Conservation (phyloP, 2,329 filamentous ascomycete species). For the Trichoderma arundinaceum region DNA sequence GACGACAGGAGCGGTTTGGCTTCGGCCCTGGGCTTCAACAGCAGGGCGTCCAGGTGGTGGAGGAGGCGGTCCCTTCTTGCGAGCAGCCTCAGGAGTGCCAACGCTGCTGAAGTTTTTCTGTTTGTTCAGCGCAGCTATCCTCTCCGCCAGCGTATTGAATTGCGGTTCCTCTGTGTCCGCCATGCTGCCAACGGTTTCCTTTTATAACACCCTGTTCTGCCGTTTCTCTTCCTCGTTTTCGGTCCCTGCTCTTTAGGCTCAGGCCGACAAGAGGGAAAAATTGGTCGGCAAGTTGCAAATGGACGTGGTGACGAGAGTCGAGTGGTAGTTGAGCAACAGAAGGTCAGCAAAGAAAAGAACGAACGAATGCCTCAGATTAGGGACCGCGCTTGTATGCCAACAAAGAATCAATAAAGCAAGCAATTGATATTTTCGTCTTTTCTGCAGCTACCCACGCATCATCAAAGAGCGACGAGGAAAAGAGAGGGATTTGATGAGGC, state of each 20-base stretch:
- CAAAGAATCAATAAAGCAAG: background rate
- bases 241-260: background rate
- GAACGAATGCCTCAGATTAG: background rate
- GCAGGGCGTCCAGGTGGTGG: conserved; percentile 47
- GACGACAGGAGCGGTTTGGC: conserved; percentile 44
- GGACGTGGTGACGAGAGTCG: background rate
- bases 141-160: conserved; percentile 64
- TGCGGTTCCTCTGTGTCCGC: conserved; percentile 66
- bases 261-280: background rate
- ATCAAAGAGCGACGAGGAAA: conserved; percentile 19
- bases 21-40: conserved; percentile 45
- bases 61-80: conserved; percentile 41
- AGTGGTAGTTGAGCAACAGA: background rate
- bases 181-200: conserved; percentile 49
- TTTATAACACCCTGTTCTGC: background rate
- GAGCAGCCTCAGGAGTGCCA: conserved; percentile 49
- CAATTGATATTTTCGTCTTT: background rate
- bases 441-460: background rate
- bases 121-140: conserved; percentile 67
- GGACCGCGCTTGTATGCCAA: background rate
- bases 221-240: background rate
- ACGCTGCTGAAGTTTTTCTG: conserved; percentile 61
- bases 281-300: background rate
- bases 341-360: conserved; percentile 1
- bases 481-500: conserved; percentile 4